Base-by-base conservation (phyloP, 768 basidiomycete species). In the Strobilomyces echinocephalus region DNA sequence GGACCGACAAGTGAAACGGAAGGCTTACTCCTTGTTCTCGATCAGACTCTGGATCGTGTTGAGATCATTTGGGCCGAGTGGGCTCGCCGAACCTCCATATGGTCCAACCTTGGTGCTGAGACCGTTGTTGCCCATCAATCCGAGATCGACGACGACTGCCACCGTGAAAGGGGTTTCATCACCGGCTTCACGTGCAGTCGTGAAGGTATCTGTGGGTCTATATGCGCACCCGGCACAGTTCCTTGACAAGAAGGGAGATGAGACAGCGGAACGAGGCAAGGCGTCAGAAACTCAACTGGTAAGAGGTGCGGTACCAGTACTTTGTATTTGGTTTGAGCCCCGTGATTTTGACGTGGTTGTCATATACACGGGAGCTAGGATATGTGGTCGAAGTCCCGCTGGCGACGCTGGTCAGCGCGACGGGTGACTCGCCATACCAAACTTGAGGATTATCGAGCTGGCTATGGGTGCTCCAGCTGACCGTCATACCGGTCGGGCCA, bases 41-140 rank as follows among this genome's bases (percentile, higher is more conserved):
- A 67, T 4, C 21, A 68, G 59, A 49, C 64, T 68, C 46, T 67
- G 65, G 24, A 68, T 68, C 0, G 65, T 61, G 46, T 67, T 68
- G 16, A 68, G 58, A 21, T 67, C 61, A 9, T 55, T 52, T n/a
- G 63, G 60, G 0, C 63, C 66, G 9, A 68, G 58, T 5, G 63
- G 61, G 42, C 58, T 60, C 15, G 48, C 50, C 31, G 65, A 55
- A 6, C 43, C 55, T 9, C 66, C 66, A 1, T 47, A 55, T 33
- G 65, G 66, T 2, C 66, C 66, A 11, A 67, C 65, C 11, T 58
- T 59, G n/a, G 63, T 68, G 46, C 65, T 68, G 39, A 68, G 63
- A 10, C 65, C 65, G 11, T 65, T 59, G 1, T 56, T 53, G 30
- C 63, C 65, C 65, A 63, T 67, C 31, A 67, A 59, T 30, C 66